phyloP scores from a whole-genome alignment of 257 asterid genomes.

The Cynanchum wilfordii region DNA sequence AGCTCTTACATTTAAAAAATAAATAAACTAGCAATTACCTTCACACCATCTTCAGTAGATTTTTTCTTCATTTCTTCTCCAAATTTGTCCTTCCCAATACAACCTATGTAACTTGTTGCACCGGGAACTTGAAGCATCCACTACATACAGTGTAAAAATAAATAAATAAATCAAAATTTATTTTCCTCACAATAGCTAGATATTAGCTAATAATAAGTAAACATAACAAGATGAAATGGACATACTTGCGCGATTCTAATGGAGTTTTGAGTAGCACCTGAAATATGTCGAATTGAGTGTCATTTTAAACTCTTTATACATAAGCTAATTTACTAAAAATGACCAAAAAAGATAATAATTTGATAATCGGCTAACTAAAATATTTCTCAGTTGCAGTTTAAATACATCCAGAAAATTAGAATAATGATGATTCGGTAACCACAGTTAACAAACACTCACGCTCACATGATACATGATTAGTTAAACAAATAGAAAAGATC shows the following conservation, averaged over 20 bases:
- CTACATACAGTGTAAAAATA: conserved; percentile 16
- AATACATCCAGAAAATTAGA: neutral
- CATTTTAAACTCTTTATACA: neutral
- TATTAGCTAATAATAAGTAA: neutral
- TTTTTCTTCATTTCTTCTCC: conserved; percentile 91
- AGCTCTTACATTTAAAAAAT: neutral
- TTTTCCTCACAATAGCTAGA: conserved; percentile 3
- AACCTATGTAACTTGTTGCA: conserved; percentile 75
- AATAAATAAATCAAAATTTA: neutral
- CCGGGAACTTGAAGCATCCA: conserved; percentile 66
- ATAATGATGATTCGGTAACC: neutral
- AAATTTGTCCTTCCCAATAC: conserved; percentile 66
- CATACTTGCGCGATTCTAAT: conserved; percentile 93
- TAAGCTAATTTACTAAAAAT: too few species aligned
- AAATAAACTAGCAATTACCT: conserved; percentile 32
- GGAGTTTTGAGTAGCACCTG: conserved; percentile 96
- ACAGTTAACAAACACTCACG: neutral
- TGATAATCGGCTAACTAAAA: neutral
- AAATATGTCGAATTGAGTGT: conserved; percentile 17
- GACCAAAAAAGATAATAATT: too few species aligned
- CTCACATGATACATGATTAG: neutral
- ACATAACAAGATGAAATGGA: conserved; percentile 5
- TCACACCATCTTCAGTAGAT: conserved; percentile 68
- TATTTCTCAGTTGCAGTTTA: neutral
- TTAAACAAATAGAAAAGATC: neutral